Base-by-base conservation (phyloP, 306 rosid species). In the Vigna radiata region DNA sequence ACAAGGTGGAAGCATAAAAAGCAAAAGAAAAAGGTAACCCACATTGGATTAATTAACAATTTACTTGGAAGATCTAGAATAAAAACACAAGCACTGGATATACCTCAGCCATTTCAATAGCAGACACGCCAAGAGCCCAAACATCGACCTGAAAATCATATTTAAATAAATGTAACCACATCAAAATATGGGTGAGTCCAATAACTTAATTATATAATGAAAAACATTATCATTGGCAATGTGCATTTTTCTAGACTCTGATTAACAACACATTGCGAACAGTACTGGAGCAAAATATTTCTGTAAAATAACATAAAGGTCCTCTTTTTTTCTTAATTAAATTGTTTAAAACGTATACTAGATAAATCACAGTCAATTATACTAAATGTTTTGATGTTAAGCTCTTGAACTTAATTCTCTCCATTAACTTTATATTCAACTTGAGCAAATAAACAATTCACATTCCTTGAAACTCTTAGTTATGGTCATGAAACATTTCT, bases 21-120 rank as follows among this genome's bases (percentile, higher is more conserved):
- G 56, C 21, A 29, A 27, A 70, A 21, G 41, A 16, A 43, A 43
- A 66, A 47, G 31, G 27, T 14, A 66, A 36, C 39, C 29, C 36
- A 23, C 73, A 63, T 19, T 47, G 59, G 73, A 46, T 52, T 72
- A 68, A 72, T 44, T 25, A 65, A 61, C 21, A 41, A 62, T 44
- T 68, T 69, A 58, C 55, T 23, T 11, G 9, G 39, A n/a, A 72
- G 39, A 36, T 54, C 18, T 46, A 47, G 55, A 68, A 72, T 68
- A 18, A 16, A 67, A 63, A 49, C 37, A 83, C 23, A 68, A 47
- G 68, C 61, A 49, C 72, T 13, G 62, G 72, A 76, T 48, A 70
- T 84, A 95, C 99, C 99, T 95, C 99, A 39, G 99, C 99, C 99
- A 95, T 95, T 92, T 95, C 99, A 80, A 95, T 91, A 72, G 99